Conservation (phyloP, 495 filamentous ascomycete species). For the Jackrogersella minutella region DNA sequence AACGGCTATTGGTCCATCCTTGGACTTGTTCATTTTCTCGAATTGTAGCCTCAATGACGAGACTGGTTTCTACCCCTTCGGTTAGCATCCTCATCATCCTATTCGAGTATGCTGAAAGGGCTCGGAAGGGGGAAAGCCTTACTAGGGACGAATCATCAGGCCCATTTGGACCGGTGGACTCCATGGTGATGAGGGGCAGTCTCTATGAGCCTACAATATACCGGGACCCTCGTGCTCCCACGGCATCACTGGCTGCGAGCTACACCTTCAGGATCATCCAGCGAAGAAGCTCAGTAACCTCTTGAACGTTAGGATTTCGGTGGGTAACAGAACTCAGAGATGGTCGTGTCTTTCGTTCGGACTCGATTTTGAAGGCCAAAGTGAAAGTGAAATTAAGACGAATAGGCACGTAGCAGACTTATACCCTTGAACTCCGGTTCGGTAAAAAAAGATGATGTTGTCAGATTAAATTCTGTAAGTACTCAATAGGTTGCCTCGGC, state of each 20-base stretch:
- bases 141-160: conserved; percentile 70
- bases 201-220: conserved; percentile 42
- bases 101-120: neutral
- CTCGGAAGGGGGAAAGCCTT: conserved; percentile 34
- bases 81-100: conserved; percentile 37
- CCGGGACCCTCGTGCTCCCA: conserved; percentile 34
- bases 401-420: conserved; percentile 25
- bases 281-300: neutral
- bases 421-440: conserved; percentile 7
- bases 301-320: neutral
- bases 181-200: conserved; percentile 49
- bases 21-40: conserved; percentile 77
- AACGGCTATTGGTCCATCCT: conserved; percentile 42
- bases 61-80: conserved; percentile 69
- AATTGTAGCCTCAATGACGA: conserved; percentile 93
- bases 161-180: conserved; percentile 51
- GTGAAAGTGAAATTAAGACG: conserved; percentile 5
- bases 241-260: conserved; percentile 33
- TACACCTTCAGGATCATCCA: conserved; percentile 21
- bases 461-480: conserved; percentile 27
- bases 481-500: conserved; percentile 17
- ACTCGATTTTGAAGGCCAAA: conserved; percentile 17
- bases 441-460: conserved; percentile 20
- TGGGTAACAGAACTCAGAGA: neutral
- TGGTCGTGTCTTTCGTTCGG: neutral